These are phyloP conservation scores for Puccinia horiana DNA, from an alignment of 1,284 basidiomycete species.

Conservation along the genomic window DNA sequence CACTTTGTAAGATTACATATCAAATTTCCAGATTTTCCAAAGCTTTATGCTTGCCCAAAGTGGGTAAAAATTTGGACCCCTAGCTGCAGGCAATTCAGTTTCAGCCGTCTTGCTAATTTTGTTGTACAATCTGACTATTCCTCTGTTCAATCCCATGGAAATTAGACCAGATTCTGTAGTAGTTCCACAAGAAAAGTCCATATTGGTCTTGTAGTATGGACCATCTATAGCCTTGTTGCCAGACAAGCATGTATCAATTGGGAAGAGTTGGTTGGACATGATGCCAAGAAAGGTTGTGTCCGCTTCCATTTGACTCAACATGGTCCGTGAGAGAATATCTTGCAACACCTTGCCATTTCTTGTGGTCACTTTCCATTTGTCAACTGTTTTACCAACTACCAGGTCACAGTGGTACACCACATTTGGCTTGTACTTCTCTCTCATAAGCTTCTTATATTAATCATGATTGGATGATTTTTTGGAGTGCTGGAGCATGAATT, in stretches of 20 bases:
- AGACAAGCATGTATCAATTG: constrained; percentile 87
- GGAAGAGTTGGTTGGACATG: constrained; percentile 92
- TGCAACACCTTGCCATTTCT: constrained; percentile 64
- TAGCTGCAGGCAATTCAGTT: constrained; percentile 94
- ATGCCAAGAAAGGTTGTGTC: constrained; percentile 60
- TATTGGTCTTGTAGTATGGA: constrained; percentile 92
- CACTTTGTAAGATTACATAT: too few relatives aligned
- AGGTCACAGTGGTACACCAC: constrained; percentile 90
- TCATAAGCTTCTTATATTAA: constrained; percentile 90
- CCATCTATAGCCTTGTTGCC: constrained; percentile 91
- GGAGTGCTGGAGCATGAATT: too few relatives aligned
- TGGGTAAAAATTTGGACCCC: constrained; percentile 88
- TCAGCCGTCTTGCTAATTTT: constrained; percentile 93
- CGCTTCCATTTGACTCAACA: constrained; percentile 72
- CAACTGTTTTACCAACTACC: constrained; percentile 92
- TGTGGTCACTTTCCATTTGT: constrained; percentile 96
- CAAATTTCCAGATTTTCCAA: too few relatives aligned
- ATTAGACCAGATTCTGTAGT: constrained; percentile 85
- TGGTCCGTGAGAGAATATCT: constrained; percentile 87
- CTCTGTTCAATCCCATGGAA: constrained; percentile 92
- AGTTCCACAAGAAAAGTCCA: constrained; percentile 88
- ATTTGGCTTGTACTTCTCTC: constrained; percentile 80
- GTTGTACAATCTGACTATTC: constrained; percentile 94
- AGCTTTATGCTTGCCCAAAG: too few relatives aligned
- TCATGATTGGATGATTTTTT: too few relatives aligned